Conservation (phyloP, 805 yeast genomes). For the Cyberlindnera petersonii region DNA sequence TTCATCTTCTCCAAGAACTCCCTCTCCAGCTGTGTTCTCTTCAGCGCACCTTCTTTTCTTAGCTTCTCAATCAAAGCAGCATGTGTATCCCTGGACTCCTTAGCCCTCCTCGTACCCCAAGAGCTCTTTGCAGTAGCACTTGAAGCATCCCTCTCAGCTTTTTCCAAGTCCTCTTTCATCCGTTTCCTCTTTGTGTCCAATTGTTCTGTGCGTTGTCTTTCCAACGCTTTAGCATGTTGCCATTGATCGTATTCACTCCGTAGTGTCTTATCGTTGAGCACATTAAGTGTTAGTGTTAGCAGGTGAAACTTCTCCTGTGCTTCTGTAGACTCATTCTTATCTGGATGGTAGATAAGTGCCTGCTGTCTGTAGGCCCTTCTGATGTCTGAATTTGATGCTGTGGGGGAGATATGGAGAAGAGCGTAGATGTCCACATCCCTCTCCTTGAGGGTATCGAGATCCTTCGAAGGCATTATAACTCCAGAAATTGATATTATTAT, state of each 20-base stretch:
- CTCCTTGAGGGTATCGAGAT: conserved; percentile 17
- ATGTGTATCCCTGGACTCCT: conserved; percentile 6
- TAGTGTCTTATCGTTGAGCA: conserved; percentile 73
- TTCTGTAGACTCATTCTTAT: conserved; percentile 74
- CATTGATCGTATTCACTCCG: conserved; percentile 71
- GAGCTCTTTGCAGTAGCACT: background rate
- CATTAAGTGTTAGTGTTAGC: conserved; percentile 77
- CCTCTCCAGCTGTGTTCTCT: conserved; percentile 19
- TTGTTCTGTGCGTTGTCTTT: conserved; percentile 10
- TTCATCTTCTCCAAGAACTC: conserved; percentile 10
- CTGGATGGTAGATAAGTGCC: conserved; percentile 79
- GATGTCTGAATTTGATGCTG: conserved; percentile 58
- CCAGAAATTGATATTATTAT: no score
- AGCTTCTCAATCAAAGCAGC: conserved; percentile 21
- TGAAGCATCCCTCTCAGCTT: conserved; percentile 18
- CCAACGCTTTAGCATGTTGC: conserved; percentile 11
- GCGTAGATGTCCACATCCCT: conserved; percentile 43
- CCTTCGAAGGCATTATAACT: conserved; percentile 14
- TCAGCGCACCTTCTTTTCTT: conserved; percentile 23
- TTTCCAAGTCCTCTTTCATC: conserved; percentile 25
- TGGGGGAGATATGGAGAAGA: conserved; percentile 58
- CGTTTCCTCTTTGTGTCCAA: conserved; percentile 17
- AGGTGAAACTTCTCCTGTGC: conserved; percentile 92
- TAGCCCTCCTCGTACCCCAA: conserved; percentile 18
- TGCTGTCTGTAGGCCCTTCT: conserved; percentile 77